Evolutionary conservation across 257 asterid genomes (phyloP).

Genomic region (Solanum ossicruentum): DNA sequence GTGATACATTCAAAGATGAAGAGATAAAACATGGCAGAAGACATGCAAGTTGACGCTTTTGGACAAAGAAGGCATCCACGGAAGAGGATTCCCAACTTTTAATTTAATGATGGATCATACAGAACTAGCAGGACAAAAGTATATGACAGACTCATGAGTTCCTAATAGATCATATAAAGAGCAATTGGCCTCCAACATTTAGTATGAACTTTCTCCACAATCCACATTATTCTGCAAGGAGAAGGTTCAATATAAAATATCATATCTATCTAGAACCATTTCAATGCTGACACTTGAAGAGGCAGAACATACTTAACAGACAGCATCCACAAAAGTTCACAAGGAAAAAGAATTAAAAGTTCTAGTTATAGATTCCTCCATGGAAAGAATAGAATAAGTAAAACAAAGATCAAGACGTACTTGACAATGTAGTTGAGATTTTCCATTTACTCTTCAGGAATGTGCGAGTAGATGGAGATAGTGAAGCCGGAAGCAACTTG

Average conservation of each 20-base stretch:
- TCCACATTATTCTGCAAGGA: neutral
- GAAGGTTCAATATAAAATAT: neutral
- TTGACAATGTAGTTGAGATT: constrained; percentile 29
- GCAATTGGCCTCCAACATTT: neutral
- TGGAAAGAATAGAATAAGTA: neutral
- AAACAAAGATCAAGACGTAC: constrained; percentile 24
- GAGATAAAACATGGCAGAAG: neutral
- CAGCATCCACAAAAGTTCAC: neutral
- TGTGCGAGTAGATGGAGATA: constrained; percentile 32
- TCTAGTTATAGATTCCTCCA: neutral
- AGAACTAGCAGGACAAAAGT: neutral
- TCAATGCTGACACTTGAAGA: neutral
- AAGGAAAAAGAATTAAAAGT: neutral
- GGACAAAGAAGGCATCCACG: neutral
- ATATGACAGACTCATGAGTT: neutral
- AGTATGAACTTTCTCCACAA: neutral
- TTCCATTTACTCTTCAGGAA: constrained; percentile 45
- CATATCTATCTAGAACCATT: neutral
- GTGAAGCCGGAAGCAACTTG: constrained; percentile 55
- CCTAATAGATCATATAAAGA: neutral
- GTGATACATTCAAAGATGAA: neutral
- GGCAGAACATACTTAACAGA: neutral
- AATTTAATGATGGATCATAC: neutral
- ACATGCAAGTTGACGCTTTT: neutral
- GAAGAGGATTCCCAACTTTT: neutral